A percentile compares a stretch with the other conserved stretches of the same genome.
phyloP scores from a whole-genome alignment of 2,329 filamentous ascomycete genomes.

The Bipolaris zeicola region DNA sequence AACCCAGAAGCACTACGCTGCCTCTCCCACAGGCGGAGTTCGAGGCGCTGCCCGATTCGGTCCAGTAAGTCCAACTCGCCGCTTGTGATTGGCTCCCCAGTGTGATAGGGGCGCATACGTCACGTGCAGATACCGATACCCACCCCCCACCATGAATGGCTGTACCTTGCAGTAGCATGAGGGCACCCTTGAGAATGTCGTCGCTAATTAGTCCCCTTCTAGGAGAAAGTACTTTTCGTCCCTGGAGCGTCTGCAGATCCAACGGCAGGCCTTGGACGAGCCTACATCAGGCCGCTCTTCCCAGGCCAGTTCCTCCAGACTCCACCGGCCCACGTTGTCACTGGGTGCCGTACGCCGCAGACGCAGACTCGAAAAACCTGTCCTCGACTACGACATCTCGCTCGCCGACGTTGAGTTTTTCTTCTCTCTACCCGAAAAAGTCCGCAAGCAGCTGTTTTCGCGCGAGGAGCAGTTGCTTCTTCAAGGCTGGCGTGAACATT shows the following conservation, averaged over 20 bases:
- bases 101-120: conserved; percentile 29
- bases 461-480: conserved; percentile 71
- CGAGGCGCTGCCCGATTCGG: conserved; percentile 49
- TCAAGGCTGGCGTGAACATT: conserved; percentile 44
- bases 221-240: conserved; percentile 73
- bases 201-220: conserved; percentile 32
- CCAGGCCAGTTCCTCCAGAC: conserved; percentile 26
- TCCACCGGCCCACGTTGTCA: conserved; percentile 27
- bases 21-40: conserved; percentile 48
- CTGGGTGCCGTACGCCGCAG: conserved; percentile 31
- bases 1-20: conserved; percentile 27
- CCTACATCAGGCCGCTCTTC: conserved; percentile 33
- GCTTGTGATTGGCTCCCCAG: conserved; percentile 20
- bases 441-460: conserved; percentile 72
- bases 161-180: conserved; percentile 39
- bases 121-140: conserved; percentile 35
- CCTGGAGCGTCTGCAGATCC: conserved; percentile 71
- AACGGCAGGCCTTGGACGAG: conserved; percentile 52
- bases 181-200: conserved; percentile 11
- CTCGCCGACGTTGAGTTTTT: conserved; percentile 70
- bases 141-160: conserved; percentile 17
- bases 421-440: conserved; percentile 72
- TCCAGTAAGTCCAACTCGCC: conserved; percentile 48
- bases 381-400: conserved; percentile 46
- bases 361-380: conserved; percentile 44